Percentiles rank a stretch among this genome's conserved stretches.
Conservation (phyloP, 352 stramenopile genomes). For the Phytophthora aleatoria region DNA sequence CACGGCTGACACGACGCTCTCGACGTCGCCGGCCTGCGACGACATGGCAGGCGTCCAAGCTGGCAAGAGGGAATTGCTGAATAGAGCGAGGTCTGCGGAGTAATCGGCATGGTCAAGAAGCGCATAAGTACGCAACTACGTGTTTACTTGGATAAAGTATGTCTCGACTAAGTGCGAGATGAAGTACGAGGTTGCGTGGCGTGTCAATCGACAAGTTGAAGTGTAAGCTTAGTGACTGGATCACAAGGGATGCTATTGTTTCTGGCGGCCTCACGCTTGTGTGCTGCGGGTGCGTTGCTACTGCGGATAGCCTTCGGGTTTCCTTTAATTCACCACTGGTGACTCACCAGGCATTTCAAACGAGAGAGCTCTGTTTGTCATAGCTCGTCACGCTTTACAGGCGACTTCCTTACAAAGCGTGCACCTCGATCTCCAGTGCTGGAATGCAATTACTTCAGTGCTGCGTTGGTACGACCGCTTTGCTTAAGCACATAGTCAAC, state of each 20-base stretch:
- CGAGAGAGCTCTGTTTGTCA: too few relatives aligned
- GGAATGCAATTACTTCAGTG: too few relatives aligned
- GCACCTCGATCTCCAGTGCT: too few relatives aligned
- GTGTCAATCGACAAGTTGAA: not conserved
- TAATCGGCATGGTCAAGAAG: not conserved
- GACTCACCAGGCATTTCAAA: too few relatives aligned
- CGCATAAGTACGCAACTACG: not conserved
- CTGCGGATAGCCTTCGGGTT: too few relatives aligned
- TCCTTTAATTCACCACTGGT: too few relatives aligned
- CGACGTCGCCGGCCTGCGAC: constrained; percentile 27
- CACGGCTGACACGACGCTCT: constrained; percentile 40
- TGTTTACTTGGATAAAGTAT: constrained; percentile 11
- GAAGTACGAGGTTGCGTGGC: not conserved
- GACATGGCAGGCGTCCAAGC: constrained; percentile 13
- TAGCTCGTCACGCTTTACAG: too few relatives aligned
- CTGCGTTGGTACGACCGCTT: too few relatives aligned
- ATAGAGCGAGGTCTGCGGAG: constrained; percentile 9
- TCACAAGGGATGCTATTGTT: not conserved
- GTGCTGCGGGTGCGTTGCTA: too few relatives aligned
- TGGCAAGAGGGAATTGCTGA: constrained; percentile 8
- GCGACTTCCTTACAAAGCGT: too few relatives aligned
- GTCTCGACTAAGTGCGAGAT: constrained; percentile 14
- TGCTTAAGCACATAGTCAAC: too few relatives aligned
- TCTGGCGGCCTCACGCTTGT: too few relatives aligned
- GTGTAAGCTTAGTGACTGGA: not conserved